phyloP scores from a whole-genome alignment of 179 eudicot species.

The Heliamphora pulchella region DNA sequence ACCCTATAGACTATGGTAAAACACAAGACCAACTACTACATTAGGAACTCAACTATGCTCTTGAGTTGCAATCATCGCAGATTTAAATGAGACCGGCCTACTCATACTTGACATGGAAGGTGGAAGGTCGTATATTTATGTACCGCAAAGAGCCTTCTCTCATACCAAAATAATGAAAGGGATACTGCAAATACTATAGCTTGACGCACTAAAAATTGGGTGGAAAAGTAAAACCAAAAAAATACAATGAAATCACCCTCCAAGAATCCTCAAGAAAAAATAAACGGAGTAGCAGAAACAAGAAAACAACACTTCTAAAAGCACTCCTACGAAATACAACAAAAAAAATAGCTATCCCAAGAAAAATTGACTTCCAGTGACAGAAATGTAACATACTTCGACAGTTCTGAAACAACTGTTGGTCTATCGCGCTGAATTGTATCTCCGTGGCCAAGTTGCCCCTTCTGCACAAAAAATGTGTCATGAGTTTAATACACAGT shows the following conservation, averaged over 20 bases:
- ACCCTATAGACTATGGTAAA: background rate
- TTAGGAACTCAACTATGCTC: background rate
- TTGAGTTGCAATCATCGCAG: background rate
- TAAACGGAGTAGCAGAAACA: background rate
- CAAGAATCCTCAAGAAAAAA: background rate
- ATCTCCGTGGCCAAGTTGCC: conserved; percentile 97
- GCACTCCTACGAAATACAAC: background rate
- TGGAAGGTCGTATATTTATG: background rate
- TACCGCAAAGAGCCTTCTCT: background rate
- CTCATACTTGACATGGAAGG: background rate
- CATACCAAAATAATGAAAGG: background rate
- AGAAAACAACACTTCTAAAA: background rate
- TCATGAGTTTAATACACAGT: background rate
- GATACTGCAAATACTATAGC: background rate
- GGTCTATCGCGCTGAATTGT: conserved; percentile 81
- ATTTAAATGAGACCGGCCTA: background rate
- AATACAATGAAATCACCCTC: background rate
- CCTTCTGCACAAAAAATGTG: conserved; percentile 49
- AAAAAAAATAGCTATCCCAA: background rate
- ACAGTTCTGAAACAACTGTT: conserved; percentile 77
- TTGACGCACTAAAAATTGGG: background rate
- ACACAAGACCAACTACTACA: background rate
- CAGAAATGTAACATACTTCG: conserved; percentile 42
- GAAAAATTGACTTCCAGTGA: background rate
- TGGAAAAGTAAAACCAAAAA: background rate